Evolutionary conservation across 2,329 filamentous ascomycete species (phyloP), one percentile per base, ranked within the genome.

Genomic region (Exophiala lecanii-corni): DNA sequence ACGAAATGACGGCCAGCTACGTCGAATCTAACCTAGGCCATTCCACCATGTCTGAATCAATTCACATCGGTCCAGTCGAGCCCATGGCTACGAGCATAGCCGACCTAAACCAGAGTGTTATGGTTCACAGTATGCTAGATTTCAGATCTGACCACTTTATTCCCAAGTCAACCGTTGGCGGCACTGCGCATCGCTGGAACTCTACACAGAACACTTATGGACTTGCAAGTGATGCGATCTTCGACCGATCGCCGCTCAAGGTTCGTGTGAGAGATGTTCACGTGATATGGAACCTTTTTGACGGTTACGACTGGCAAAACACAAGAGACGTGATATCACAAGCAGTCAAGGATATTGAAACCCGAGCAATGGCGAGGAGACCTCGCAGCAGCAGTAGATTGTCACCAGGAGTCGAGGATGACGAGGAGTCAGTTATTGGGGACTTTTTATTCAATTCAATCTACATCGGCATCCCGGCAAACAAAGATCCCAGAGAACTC

Each of bases 381-480:
- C 70, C 78, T 17, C 73, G 77, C 31, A 64, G 70, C 33, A 73
- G 76, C 4, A 78, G 79, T 40, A 69, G 77, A 47, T 71, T 75
- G 40, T 69, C 75, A 6, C 72, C 76, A 41, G 63, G 68, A 23
- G 62, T 71, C 58, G 61, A 78, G 63, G 57, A 84, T 82, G 40
- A 82, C 81, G 84, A 89, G 32, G 86, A 89, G 63, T 86, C 81
- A 9, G 86, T 85, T 4, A 94, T 97, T 63, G 89, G 88, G 4
- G 94, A 98, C 61, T 94, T 94, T 55, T 73, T 98, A 12, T 98
- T 98, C 74, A 97, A 98, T 62, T 98, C 92, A 0, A 95, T 98
- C 41, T 98, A 96, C 68, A 96, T 98, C 56, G 89, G 86, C 10
- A 86, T 98, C 13, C 86, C 91, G 0, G 77, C 86, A 9, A 92